Evolutionary conservation across 2,329 filamentous ascomycete genomes (phyloP), one percentile per base, ranked within the genome.

Genomic region (Ambrosiella cleistominuta): DNA sequence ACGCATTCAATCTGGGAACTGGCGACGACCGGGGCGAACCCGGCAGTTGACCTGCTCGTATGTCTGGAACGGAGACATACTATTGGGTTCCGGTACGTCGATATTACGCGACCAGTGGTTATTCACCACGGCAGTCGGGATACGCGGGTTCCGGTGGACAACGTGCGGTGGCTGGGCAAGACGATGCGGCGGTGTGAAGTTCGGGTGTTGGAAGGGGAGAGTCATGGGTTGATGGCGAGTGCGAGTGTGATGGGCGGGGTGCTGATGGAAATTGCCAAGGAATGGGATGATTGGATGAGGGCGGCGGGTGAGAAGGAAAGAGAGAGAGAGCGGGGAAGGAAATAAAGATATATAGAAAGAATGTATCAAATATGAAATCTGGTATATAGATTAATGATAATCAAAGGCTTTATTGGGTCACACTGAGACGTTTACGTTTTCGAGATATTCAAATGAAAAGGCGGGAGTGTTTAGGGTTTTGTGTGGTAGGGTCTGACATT

Each of bases 21-120:
- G 15, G 89, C 93, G 1, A 97, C 91, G 0, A 85, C 84, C 0
- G 86, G 90, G 54, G 89, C 90, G 1, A 97, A 98, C 67, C 93
- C 93, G 0, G 91, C 93, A 0, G 88, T 95, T 0, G 93, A 98
- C 68, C 73, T 98, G 15, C 75, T 98, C 0, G 86, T 96, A 5
- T 98, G 93, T 67, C 76, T 98, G 1, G 93, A 98, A 69, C 82
- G 93, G 19, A 80, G 87, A 36, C 88, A 95, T 65, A 83, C 86
- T 0, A 95, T 98, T 64, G 93, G 93, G 0, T 98, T 98, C 72
- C 82, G 90, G 54, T 98, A 98, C 67, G 91, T 95, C 15, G 93
- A 98, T 67, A 95, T 98, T 63, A 94, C 86, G 5, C 81, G 89
- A 7, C 81, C 88, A 0, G 86, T 97, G 0, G 85, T 96, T 27